phyloP scores from a whole-genome alignment of 345 rosid genomes.

The Pugionium dolabratum region DNA sequence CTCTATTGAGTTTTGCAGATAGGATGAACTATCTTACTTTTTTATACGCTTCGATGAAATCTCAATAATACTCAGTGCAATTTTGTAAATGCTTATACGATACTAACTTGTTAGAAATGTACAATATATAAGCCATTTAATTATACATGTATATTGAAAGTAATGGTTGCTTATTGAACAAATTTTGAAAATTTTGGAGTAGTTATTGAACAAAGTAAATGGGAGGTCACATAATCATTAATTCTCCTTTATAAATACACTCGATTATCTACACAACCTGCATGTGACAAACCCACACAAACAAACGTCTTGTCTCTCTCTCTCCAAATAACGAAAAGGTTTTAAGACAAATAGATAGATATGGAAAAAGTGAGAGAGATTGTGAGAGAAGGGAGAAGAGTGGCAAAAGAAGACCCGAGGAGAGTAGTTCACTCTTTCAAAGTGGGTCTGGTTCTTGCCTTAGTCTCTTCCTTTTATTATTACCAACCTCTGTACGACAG shows the following conservation, averaged over 20 bases:
- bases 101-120: too few species aligned
- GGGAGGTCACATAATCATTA: too few species aligned
- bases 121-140: too few species aligned
- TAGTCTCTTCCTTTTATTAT: conserved; percentile 65
- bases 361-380: conserved; percentile 35
- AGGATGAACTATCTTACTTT: not conserved
- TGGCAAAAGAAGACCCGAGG: conserved; percentile 70
- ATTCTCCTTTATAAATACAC: conserved; percentile 36
- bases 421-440: conserved; percentile 69
- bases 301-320: conserved; percentile 1
- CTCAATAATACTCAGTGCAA: too few species aligned
- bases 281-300: conserved; percentile 27
- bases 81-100: too few species aligned
- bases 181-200: too few species aligned
- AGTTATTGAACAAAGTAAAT: too few species aligned
- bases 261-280: conserved; percentile 12
- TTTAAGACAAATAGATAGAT: conserved; percentile 3
- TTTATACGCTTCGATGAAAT: not conserved
- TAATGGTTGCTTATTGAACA: too few species aligned
- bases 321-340: not conserved
- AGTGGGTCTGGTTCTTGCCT: conserved; percentile 64
- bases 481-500: conserved; percentile 59
- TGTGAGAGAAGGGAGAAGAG: conserved; percentile 37
- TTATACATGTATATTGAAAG: too few species aligned
- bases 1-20: not conserved